phyloP scores from a whole-genome alignment of 805 yeast species.

The Cyberlindnera saturnus region DNA sequence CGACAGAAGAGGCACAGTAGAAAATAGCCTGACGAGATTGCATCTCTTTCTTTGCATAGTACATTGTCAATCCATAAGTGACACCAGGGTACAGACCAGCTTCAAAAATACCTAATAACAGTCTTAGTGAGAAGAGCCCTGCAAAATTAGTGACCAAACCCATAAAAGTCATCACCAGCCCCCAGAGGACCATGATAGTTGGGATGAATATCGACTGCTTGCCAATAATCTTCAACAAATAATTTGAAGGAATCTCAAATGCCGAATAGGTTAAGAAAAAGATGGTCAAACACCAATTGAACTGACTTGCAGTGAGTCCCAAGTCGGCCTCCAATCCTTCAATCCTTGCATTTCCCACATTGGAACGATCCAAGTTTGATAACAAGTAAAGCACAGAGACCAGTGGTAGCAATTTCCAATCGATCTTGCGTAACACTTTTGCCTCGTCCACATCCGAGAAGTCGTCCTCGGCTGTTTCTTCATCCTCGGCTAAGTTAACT shows the following conservation, averaged over 20 bases:
- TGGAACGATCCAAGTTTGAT: conserved; percentile 14
- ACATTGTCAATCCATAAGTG: conserved; percentile 19
- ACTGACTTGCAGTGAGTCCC: conserved; percentile 8
- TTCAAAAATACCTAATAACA: conserved; percentile 12
- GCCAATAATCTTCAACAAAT: conserved; percentile 11
- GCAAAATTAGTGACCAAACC: conserved; percentile 14
- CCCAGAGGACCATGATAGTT: conserved; percentile 12
- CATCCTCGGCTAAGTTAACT: neutral
- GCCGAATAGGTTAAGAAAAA: conserved; percentile 13
- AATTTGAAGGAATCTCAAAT: conserved; percentile 15
- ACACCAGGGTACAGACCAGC: conserved; percentile 15
- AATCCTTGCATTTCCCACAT: conserved; percentile 5
- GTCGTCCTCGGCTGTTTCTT: conserved; percentile 1
- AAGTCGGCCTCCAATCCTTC: conserved; percentile 7
- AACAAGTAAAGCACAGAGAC: conserved; percentile 10
- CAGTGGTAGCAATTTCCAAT: conserved; percentile 12
- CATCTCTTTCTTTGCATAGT: conserved; percentile 21
- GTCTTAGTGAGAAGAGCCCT: conserved; percentile 10
- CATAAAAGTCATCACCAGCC: conserved; percentile 10
- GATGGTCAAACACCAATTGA: conserved; percentile 12
- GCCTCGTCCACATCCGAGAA: conserved; percentile 9
- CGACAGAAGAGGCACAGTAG: conserved; percentile 13
- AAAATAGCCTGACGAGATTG: conserved; percentile 21
- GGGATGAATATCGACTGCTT: conserved; percentile 12
- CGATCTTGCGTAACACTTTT: conserved; percentile 13